These are phyloP conservation scores for Streptanthus diversifolius DNA, from an alignment of 345 rosid species.

Conservation along the genomic window DNA sequence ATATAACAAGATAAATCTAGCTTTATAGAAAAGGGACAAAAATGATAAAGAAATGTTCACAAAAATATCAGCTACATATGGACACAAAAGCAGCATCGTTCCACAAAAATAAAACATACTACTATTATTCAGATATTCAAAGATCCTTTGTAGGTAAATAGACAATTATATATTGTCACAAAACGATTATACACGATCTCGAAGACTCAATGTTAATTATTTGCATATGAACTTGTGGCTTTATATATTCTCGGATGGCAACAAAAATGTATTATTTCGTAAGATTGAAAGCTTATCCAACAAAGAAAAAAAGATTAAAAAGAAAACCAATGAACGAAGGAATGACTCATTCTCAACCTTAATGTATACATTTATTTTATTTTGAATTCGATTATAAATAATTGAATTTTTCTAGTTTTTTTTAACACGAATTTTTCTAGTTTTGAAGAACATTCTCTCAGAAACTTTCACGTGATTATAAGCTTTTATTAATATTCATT, in stretches of 20 bases:
- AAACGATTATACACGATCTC: not conserved
- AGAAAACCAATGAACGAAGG: constrained; percentile 12
- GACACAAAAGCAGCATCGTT: constrained; percentile 24
- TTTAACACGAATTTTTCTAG: no score
- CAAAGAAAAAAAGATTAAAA: not conserved
- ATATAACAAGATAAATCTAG: not conserved
- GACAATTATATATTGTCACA: not conserved
- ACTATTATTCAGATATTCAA: not conserved
- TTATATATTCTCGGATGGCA: no score
- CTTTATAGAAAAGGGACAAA: constrained; percentile 23
- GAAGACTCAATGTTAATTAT: no score
- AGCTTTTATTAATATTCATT: not conserved
- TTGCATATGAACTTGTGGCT: not conserved
- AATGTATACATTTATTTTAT: not conserved
- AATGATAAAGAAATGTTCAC: constrained; percentile 10
- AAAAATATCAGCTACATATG: constrained; percentile 16
- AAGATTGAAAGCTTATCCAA: not conserved
- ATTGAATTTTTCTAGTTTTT: no score
- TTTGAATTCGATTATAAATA: not conserved
- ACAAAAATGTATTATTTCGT: no score
- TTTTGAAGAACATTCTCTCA: not conserved
- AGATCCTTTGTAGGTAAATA: not conserved
- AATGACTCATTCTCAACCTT: constrained; percentile 9
- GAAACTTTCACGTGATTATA: not conserved
- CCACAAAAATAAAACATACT: constrained; percentile 3